These are phyloP conservation scores for Penicillium sp. DNA, from an alignment of 2,329 filamentous ascomycete genomes.

Conservation along the genomic window DNA sequence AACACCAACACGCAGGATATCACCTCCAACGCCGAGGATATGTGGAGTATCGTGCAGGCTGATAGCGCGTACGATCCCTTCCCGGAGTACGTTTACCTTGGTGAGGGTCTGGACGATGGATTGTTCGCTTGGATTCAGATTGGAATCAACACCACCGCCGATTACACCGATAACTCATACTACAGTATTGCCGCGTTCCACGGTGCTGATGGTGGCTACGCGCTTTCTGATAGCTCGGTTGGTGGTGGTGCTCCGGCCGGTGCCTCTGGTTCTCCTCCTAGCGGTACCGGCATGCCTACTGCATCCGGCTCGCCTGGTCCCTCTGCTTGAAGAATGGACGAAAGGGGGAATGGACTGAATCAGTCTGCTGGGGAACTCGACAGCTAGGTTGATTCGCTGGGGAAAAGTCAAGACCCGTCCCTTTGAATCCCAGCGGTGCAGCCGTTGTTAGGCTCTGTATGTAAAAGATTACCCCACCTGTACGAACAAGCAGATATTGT, in stretches of 20 bases:
- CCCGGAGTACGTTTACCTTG: slow-evolving; percentile 54
- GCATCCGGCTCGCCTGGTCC: not conserved
- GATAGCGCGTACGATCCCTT: slow-evolving; percentile 51
- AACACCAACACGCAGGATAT: slow-evolving; percentile 28
- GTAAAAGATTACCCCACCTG: not conserved
- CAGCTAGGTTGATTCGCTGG: not conserved
- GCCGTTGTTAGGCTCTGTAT: not conserved
- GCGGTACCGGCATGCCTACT: slow-evolving; percentile 1
- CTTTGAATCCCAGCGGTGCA: not conserved
- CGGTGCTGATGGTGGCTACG: slow-evolving; percentile 17
- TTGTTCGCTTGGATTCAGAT: slow-evolving; percentile 51
- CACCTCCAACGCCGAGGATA: slow-evolving; percentile 46
- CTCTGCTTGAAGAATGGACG: not conserved
- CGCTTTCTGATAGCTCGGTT: slow-evolving; percentile 10
- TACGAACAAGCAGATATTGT: not conserved
- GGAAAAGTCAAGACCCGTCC: not conserved
- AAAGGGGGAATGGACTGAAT: not conserved
- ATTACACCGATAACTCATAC: slow-evolving; percentile 21
- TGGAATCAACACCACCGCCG: slow-evolving; percentile 44
- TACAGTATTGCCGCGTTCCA: slow-evolving; percentile 21
- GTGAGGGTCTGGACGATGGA: slow-evolving; percentile 48
- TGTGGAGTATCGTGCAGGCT: slow-evolving; percentile 39
- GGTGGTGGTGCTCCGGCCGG: not conserved
- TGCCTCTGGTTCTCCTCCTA: slow-evolving; percentile 1
- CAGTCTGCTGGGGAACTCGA: not conserved